Percentiles rank a stretch among this genome's conserved stretches.
Evolutionary conservation across 345 rosid genomes (phyloP).

Genomic region (Eucalyptus tenuipes): DNA sequence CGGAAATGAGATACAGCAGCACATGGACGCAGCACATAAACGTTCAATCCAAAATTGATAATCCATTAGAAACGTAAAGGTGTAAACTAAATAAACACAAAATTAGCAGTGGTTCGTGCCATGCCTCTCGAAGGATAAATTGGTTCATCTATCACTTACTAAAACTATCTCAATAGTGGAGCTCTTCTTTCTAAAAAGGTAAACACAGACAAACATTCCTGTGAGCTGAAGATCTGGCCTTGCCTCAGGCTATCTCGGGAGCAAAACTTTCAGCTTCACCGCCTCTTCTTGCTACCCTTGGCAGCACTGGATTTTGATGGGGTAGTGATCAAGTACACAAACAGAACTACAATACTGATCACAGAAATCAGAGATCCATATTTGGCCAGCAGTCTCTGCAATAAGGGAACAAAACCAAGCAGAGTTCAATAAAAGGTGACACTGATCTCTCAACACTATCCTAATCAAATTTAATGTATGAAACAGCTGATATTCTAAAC

Average conservation of each 20-base stretch:
- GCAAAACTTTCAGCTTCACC: conserved; percentile 9
- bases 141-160: neutral
- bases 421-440: neutral
- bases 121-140: neutral
- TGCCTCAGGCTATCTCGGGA: neutral
- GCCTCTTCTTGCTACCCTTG: conserved; percentile 83
- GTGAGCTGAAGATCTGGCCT: neutral
- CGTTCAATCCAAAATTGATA: neutral
- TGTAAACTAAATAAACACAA: neutral
- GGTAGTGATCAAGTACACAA: conserved; percentile 44
- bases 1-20: neutral
- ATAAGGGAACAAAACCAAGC: neutral
- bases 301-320: conserved; percentile 64
- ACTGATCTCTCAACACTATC: neutral
- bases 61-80: neutral
- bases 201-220: neutral
- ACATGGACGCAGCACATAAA: neutral
- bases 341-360: conserved; percentile 55
- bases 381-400: conserved; percentile 76
- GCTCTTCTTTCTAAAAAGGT: neutral
- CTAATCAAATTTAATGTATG: neutral
- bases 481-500: neutral
- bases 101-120: neutral
- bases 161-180: neutral
- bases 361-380: conserved; percentile 88